Conservation (phyloP, 1,284 basidiomycete species). For the Prillingera fragicola region DNA sequence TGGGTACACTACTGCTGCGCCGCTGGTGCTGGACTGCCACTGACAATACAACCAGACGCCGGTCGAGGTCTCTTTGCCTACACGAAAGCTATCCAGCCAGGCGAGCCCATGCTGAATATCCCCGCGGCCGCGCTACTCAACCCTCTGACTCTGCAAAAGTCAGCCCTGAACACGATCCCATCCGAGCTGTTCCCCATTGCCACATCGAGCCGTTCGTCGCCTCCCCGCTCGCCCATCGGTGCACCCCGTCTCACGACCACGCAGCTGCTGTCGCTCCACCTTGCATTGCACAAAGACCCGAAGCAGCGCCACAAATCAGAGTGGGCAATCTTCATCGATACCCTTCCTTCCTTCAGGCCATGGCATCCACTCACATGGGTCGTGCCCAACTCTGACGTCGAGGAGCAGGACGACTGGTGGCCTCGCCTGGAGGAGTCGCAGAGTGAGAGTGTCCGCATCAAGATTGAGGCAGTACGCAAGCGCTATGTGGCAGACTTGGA, state of each 20-base stretch:
- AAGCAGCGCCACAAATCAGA: constrained; percentile 50
- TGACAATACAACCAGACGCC: constrained; percentile 9
- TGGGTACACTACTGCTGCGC: background rate
- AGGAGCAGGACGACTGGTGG: constrained; percentile 22
- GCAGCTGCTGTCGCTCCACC: constrained; percentile 59
- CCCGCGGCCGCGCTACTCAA: constrained; percentile 68
- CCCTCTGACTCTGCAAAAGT: constrained; percentile 54
- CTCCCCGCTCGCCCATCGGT: constrained; percentile 4
- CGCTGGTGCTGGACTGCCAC: background rate
- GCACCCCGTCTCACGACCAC: constrained; percentile 42
- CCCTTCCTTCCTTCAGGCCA: constrained; percentile 63
- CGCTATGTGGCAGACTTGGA: constrained; percentile 61
- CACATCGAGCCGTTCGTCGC: constrained; percentile 8
- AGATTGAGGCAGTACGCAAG: constrained; percentile 52
- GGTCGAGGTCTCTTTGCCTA: constrained; percentile 22
- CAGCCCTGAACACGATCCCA: constrained; percentile 28
- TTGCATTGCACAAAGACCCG: constrained; percentile 50
- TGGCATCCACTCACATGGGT: constrained; percentile 70
- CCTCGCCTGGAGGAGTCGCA: constrained; percentile 38
- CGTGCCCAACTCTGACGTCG: constrained; percentile 38
- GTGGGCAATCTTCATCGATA: constrained; percentile 70
- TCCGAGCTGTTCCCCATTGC: constrained; percentile 28
- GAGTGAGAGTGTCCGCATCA: constrained; percentile 53
- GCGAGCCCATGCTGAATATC: constrained; percentile 59
- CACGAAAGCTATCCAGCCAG: constrained; percentile 48